A percentile compares a stretch with the other conserved stretches of the same genome.
Conservation (phyloP, 2,329 filamentous ascomycete genomes). For the Aureobasidium sp. region DNA sequence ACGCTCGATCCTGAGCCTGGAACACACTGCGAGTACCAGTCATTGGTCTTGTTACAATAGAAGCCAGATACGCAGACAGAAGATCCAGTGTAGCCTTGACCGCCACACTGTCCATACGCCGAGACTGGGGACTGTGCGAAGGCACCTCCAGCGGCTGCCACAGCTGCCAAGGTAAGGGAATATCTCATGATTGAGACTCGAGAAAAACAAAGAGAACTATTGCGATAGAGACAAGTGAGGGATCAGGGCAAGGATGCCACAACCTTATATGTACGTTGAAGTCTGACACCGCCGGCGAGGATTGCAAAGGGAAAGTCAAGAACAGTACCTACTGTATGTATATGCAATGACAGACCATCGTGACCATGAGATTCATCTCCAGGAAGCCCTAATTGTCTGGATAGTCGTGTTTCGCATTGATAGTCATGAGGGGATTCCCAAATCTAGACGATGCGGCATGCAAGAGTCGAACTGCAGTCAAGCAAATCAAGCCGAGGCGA, state of each 20-base stretch:
- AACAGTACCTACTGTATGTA: background rate
- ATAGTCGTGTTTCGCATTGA: background rate
- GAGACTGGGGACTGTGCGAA: conserved; percentile 18
- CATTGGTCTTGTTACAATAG: conserved; percentile 36
- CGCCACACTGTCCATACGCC: conserved; percentile 41
- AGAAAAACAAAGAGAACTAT: background rate
- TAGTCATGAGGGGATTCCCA: background rate
- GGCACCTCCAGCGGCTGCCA: background rate
- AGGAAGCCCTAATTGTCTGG: background rate
- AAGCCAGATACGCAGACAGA: conserved; percentile 34
- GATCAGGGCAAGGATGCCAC: background rate
- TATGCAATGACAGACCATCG: background rate
- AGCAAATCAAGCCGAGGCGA: background rate
- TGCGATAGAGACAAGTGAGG: background rate
- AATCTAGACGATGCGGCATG: background rate
- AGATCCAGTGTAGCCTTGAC: conserved; percentile 35
- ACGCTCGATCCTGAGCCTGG: background rate
- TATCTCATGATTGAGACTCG: background rate
- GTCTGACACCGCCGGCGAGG: no score
- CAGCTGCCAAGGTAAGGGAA: background rate
- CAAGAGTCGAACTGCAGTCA: background rate
- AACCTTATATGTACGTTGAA: background rate
- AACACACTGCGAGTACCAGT: conserved; percentile 44
- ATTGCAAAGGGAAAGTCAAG: background rate
- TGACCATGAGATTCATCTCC: background rate